A percentile compares a stretch with the other conserved stretches of the same genome.
Conservation (phyloP, 2,329 filamentous ascomycete genomes). For the Xylariales sp. region DNA sequence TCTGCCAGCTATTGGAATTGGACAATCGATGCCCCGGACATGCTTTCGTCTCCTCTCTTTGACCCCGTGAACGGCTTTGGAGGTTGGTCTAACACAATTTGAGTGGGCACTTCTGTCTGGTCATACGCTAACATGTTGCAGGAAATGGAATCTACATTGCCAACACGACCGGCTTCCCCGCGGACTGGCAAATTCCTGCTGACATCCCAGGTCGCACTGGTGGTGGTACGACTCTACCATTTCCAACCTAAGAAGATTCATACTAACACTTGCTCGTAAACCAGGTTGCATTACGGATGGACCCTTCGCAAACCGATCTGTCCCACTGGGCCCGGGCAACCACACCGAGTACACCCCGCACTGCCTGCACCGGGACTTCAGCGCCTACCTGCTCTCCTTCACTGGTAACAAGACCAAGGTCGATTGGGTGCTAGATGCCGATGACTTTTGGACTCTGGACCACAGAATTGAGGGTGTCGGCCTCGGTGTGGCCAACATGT, state of each 20-base stretch:
- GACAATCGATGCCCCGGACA: not conserved
- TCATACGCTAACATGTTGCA: not conserved
- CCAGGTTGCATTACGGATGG: slow-evolving; percentile 21
- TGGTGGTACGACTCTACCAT: not conserved
- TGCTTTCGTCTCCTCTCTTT: slow-evolving; percentile 1
- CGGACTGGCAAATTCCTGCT: not conserved
- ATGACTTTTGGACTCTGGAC: slow-evolving; percentile 6
- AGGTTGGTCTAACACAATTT: not conserved
- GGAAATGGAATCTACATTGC: slow-evolving; percentile 1
- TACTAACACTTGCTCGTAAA: too few species aligned
- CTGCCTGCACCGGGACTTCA: slow-evolving; percentile 19
- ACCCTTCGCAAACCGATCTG: slow-evolving; percentile 17
- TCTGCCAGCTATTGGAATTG: slow-evolving; percentile 4
- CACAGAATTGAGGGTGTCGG: not conserved
- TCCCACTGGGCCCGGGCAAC: slow-evolving; percentile 21
- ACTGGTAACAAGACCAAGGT: slow-evolving; percentile 10
- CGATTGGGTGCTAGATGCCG: slow-evolving; percentile 6
- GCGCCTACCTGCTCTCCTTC: slow-evolving; percentile 10
- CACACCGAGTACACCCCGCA: slow-evolving; percentile 15
- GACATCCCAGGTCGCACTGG: not conserved
- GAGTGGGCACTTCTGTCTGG: too few species aligned
- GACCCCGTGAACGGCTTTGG: slow-evolving; percentile 4
- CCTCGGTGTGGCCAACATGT: not conserved
- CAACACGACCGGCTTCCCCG: not conserved
- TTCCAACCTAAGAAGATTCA: not conserved